Percentiles rank a stretch among this genome's conserved stretches.
phyloP scores from a whole-genome alignment of 1,284 basidiomycete genomes.

The Melampsora larici-populina region DNA sequence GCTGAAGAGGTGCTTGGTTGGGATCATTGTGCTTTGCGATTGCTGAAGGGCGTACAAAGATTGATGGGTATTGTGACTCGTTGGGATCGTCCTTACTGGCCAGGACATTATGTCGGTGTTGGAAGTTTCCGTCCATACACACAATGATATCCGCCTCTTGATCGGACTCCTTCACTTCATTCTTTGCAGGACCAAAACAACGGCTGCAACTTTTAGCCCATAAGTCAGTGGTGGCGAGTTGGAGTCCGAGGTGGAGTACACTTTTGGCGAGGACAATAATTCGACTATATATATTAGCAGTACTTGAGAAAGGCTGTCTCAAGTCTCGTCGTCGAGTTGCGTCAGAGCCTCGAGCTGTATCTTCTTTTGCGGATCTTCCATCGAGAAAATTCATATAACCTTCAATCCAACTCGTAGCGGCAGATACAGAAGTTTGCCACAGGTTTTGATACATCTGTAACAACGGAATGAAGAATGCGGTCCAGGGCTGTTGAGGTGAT shows the following conservation, averaged over 20 bases:
- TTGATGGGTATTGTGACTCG: not conserved
- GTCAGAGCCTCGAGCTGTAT: not conserved
- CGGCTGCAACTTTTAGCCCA: not conserved
- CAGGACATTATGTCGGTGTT: conserved; percentile 13
- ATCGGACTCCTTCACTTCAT: not conserved
- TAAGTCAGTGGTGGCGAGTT: not conserved
- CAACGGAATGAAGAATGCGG: not conserved
- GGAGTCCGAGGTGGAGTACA: not conserved
- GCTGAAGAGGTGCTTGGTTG: not conserved
- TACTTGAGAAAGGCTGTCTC: conserved; percentile 3
- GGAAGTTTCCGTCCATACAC: conserved; percentile 23
- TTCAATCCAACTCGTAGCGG: not conserved
- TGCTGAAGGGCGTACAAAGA: not conserved
- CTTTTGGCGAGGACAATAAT: not conserved
- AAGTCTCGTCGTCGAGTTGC: not conserved
- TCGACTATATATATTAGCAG: not conserved
- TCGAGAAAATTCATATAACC: not conserved
- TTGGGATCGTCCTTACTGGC: conserved; percentile 16
- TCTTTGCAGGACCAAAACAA: conserved; percentile 12
- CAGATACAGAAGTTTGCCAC: conserved; percentile 1
- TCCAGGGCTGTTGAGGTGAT: not conserved
- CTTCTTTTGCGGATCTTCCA: not conserved
- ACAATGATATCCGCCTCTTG: not conserved
- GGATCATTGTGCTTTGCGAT: not conserved
- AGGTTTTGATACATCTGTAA: conserved; percentile 10